Evolutionary conservation across 306 rosid genomes (phyloP).

Genomic region (Glycine tomentella): DNA sequence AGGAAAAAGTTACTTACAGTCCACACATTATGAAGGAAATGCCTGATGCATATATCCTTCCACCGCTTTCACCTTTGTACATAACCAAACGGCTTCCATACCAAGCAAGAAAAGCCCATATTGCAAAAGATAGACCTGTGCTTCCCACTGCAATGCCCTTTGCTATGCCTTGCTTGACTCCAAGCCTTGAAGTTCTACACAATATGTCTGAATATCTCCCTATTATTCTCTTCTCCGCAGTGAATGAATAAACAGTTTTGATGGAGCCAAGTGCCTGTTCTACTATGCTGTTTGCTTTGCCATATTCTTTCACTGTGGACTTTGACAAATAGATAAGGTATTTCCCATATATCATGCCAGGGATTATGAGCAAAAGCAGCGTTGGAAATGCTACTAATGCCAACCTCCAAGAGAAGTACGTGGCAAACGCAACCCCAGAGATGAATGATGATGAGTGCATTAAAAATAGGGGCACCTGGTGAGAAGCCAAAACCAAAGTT

Average conservation of each 20-base stretch:
- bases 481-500: neutral
- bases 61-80: constrained; percentile 91
- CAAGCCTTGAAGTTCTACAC: constrained; percentile 72
- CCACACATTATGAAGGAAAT: constrained; percentile 90
- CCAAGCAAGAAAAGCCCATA: constrained; percentile 99
- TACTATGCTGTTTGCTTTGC: constrained; percentile 71
- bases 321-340: constrained; percentile 73
- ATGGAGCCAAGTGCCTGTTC: constrained; percentile 88
- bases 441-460: constrained; percentile 89
- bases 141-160: constrained; percentile 94
- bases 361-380: constrained; percentile 76
- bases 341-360: constrained; percentile 87
- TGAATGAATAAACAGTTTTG: constrained; percentile 83
- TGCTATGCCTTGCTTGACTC: constrained; percentile 89
- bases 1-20: constrained; percentile 58
- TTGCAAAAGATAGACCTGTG: constrained; percentile 78
- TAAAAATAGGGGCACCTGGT: constrained; percentile 78
- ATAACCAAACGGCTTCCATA: constrained; percentile 94
- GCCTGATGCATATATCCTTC: constrained; percentile 88
- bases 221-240: constrained; percentile 74
- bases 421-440: constrained; percentile 79
- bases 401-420: constrained; percentile 85
- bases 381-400: constrained; percentile 86
- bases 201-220: constrained; percentile 69
- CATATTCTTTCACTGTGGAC: constrained; percentile 63